Base-by-base conservation (phyloP, 2,329 filamentous ascomycete species). In the Trichophyton simii region DNA sequence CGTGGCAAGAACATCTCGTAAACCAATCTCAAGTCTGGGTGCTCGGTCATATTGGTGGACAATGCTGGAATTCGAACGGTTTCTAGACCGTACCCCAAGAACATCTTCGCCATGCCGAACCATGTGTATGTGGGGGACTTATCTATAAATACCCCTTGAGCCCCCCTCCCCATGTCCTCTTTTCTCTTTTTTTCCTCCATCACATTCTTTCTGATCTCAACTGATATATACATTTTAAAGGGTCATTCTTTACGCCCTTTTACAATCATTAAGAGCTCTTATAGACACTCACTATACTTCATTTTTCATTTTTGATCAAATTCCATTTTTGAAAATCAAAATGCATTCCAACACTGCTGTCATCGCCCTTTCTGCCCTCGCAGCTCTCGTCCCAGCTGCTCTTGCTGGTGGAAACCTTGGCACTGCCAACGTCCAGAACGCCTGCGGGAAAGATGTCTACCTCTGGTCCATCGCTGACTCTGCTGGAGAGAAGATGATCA, bases 401-500 rank as follows among this genome's bases (percentile, higher is more conserved):
- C 52, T 67, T 36, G 66, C 65, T 62, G 58, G 44, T 55, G 66
- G 65, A 50, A 69, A 68, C 60, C 59, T 63, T 50, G 66, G 63
- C 58, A 66, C 67, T 48, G 73, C 74, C 63, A 66, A 62, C 62
- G 74, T 76, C 63, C 65, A 69, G 66, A 76, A 76, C 71, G 71
- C 72, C 67, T 71, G 75, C 65, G 61, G 65, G 54, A 57, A 66
- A 54, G 66, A 70, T 63, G 65, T 76, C 66, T 76, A 76, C 66
- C 69, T 73, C 66, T 75, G 73, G 74, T 75, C 75, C 60, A 72
- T 76, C 46, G 63, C 70, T 63, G 66, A 72, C 60, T 65, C 65
- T 18, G 70, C 69, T 61, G 70, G 70, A 18, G 65, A 28, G 57
- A 61, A 69, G 60, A 76, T 73, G 72, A 62, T 71, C 54, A 72